Evolutionary conservation across 2,329 filamentous ascomycete species (phyloP), one percentile per base, ranked within the genome.

Genomic region (Coniosporium tulheliwenetii): DNA sequence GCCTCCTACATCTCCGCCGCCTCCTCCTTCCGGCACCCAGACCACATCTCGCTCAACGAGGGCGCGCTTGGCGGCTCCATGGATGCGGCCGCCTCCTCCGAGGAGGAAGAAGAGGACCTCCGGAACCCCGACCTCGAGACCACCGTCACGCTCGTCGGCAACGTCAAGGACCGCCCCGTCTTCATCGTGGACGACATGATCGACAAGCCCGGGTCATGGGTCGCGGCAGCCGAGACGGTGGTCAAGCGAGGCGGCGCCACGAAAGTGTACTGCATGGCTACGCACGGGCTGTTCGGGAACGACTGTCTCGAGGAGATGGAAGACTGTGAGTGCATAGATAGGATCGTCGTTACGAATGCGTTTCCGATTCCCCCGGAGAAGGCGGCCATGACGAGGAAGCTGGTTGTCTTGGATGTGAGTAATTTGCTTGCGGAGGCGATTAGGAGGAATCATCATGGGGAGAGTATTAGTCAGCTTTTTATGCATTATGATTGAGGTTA

Each of bases 151-250:
- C 70, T 98, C n/a, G 91, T 98, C 10, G 91, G 91, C 45, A 85
- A 96, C 52, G 91, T 98, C 44, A 81, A 79, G 55, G 78, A 85
- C 56, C 77, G 85, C 43, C 80, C 85, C 0, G 91, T 96, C 41
- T 81, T 98, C 57, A 86, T 98, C 45, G 83, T 98, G 39, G 91
- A 98, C 58, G 91, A 98, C 59, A 96, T 98, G 83, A 95, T 98
- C 54, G 91, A 98, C 65, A 95, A 94, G 65, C 79, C 86, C 8
- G 85, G 82, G 10, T 94, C 85, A 5, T 98, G 91, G 91, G 93
- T 98, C 50, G 89, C 89, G 5, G 91, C 91, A 5, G 91, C 91
- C 10, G 91, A 98, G 67, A 93, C 87, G 1, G 89, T 94, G 2
- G 84, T 94, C 40, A 96, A 96, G 69, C 77, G 82, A 47, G 93